Base-by-base conservation (phyloP, 257 asterid genomes). In the Nicotiana obtusifolia region DNA sequence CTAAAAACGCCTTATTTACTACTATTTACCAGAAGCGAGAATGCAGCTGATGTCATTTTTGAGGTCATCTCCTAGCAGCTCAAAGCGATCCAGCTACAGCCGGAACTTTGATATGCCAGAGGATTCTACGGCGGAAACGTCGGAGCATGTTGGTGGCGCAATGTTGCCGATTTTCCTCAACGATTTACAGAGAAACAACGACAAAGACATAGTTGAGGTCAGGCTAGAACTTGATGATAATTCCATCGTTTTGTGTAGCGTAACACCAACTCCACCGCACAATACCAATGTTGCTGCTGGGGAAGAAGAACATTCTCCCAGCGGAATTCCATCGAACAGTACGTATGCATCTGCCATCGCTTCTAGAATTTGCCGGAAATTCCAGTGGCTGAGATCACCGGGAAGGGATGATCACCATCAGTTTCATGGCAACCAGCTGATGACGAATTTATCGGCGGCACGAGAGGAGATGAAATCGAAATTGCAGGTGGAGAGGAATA, bases 121-220 rank as follows among this genome's bases (percentile, higher is more conserved):
- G 1, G 49, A 41, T 41, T 41, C 49, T 41, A 41, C 4, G 49
- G 85, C 71, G 37, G 84, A 67, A 60, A 82, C 85, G 82, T 86
- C 68, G 10, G 62, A 64, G 49, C 44, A 41, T 44, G 57, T 81
- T n/a, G 93, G 90, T 1, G 98, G 93, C 0, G 92, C 94, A 90
- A 93, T 95, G 97, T 87, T 95, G 84, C 99, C 98, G 52, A 83
- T 86, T 33, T 91, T 90, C 86, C 94, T 92, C 87, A 85, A 90
- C 33, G 95, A 91, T 82, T 65, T 94, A 83, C 80, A 90, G 71
- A 67, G 89, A n/a, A 88, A 89, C 41, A 59, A 65, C 10, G 86
- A 71, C 5, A 86, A 87, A 33, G 97, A 95, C 28, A 89, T 91
- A 81, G 97, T 93, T n/a, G 94, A 93, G 80, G 93, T 93, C 5